A percentile compares a stretch with the other conserved stretches of the same genome.
These are phyloP conservation scores for Arthromyces matolae DNA, from an alignment of 768 basidiomycete species.

Conservation along the genomic window DNA sequence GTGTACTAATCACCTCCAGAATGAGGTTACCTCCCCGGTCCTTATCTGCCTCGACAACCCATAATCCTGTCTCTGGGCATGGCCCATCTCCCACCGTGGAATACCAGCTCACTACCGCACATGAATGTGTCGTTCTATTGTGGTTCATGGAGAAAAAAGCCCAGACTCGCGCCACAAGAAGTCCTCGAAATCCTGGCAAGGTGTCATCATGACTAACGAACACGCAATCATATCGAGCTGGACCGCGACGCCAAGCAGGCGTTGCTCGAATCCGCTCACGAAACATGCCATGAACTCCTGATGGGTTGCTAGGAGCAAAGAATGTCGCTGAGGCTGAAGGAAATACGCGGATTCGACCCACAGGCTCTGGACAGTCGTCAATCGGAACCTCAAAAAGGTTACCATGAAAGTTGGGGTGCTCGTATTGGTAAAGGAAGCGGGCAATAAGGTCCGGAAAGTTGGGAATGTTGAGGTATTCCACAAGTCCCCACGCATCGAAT, in stretches of 20 bases:
- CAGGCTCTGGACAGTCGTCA: neutral
- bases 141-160: slow-evolving; percentile 28
- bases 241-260: slow-evolving; percentile 18
- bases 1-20: too few relatives aligned
- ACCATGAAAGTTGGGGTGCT: neutral
- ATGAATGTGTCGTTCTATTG: slow-evolving; percentile 4
- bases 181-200: slow-evolving; percentile 22
- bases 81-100: slow-evolving; percentile 7
- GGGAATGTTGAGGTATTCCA: neutral
- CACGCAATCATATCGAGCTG: slow-evolving; percentile 21
- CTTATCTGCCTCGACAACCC: slow-evolving; percentile 23
- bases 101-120: slow-evolving; percentile 31
- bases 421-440: neutral
- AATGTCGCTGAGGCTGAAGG: slow-evolving; percentile 18
- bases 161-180: slow-evolving; percentile 20
- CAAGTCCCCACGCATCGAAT: neutral
- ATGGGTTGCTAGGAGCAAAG: slow-evolving; percentile 25
- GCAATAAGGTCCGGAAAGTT: neutral
- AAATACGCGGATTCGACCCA: slow-evolving; percentile 3
- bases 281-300: slow-evolving; percentile 22
- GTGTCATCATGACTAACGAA: slow-evolving; percentile 22
- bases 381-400: neutral
- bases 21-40: too few relatives aligned
- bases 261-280: slow-evolving; percentile 24
- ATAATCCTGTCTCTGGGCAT: slow-evolving; percentile 31